A percentile compares a stretch with the other conserved stretches of the same genome.
Conservation (phyloP, 805 yeast genomes). For the Middelhovenomyces tepae region DNA sequence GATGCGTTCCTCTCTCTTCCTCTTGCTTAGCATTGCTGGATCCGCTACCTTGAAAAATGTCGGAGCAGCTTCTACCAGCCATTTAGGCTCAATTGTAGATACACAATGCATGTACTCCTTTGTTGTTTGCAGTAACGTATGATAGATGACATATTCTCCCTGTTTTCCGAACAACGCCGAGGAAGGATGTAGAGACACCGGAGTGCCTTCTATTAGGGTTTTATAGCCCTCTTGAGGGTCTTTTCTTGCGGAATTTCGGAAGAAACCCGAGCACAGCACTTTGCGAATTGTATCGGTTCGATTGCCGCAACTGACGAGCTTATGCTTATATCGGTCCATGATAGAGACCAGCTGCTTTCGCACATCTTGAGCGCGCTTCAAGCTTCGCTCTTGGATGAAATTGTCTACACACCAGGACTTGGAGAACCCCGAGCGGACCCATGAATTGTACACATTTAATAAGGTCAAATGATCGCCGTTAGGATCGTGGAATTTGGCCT, state of each 20-base stretch:
- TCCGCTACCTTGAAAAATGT: conserved; percentile 62
- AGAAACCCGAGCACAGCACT: conserved; percentile 58
- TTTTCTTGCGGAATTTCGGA: conserved; percentile 55
- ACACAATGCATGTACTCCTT: conserved; percentile 83
- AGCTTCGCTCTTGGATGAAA: conserved; percentile 65
- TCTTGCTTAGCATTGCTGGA: conserved; percentile 38
- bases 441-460: conserved; percentile 66
- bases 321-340: conserved; percentile 25
- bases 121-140: conserved; percentile 74
- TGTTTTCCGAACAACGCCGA: conserved; percentile 71
- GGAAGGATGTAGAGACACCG: conserved; percentile 77
- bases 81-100: conserved; percentile 56
- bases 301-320: conserved; percentile 26
- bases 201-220: conserved; percentile 30
- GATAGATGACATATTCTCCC: conserved; percentile 64
- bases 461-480: conserved; percentile 76
- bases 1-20: conserved; percentile 54
- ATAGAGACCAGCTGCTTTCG: conserved; percentile 58
- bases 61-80: conserved; percentile 71
- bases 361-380: conserved; percentile 60
- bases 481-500: conserved; percentile 42
- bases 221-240: conserved; percentile 50
- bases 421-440: conserved; percentile 62
- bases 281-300: conserved; percentile 35
- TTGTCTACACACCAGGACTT: conserved; percentile 80